These are phyloP conservation scores for Pythium periplocum DNA, from an alignment of 352 stramenopile species.

Conservation along the genomic window DNA sequence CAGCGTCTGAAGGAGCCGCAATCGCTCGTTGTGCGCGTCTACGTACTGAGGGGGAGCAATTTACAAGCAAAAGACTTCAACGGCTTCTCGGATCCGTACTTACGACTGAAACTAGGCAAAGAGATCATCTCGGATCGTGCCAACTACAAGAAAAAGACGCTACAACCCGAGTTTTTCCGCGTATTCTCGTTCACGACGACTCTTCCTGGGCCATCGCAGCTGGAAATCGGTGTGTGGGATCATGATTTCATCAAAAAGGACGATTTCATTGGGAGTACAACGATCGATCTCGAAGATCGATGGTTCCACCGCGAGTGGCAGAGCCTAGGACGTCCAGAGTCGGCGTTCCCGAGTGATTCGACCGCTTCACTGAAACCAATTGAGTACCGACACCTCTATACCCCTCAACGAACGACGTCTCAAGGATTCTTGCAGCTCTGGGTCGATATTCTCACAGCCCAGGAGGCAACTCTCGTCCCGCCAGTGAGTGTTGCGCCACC, in stretches of 20 bases:
- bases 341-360: conserved; percentile 7
- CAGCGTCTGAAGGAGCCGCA: conserved; percentile 44
- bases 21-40: conserved; percentile 59
- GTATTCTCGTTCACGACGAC: conserved; percentile 61
- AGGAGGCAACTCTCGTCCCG: conserved; percentile 57
- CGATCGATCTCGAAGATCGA: conserved; percentile 90
- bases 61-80: conserved; percentile 79
- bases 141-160: conserved; percentile 66
- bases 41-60: conserved; percentile 64
- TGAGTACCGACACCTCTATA: conserved; percentile 85
- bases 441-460: conserved; percentile 86
- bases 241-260: conserved; percentile 62
- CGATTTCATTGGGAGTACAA: conserved; percentile 88
- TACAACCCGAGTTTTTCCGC: conserved; percentile 78
- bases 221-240: conserved; percentile 79
- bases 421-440: conserved; percentile 78
- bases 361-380: conserved; percentile 64
- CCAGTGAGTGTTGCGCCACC: conserved; percentile 68
- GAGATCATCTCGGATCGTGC: conserved; percentile 54
- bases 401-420: conserved; percentile 52
- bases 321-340: conserved; percentile 28
- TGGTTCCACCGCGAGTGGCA: conserved; percentile 91
- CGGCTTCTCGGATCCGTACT: conserved; percentile 74
- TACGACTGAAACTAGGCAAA: conserved; percentile 73
- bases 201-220: conserved; percentile 69